These are phyloP conservation scores for Emericellopsis cladophorae DNA, from an alignment of 2,329 filamentous ascomycete genomes.

Conservation along the genomic window DNA sequence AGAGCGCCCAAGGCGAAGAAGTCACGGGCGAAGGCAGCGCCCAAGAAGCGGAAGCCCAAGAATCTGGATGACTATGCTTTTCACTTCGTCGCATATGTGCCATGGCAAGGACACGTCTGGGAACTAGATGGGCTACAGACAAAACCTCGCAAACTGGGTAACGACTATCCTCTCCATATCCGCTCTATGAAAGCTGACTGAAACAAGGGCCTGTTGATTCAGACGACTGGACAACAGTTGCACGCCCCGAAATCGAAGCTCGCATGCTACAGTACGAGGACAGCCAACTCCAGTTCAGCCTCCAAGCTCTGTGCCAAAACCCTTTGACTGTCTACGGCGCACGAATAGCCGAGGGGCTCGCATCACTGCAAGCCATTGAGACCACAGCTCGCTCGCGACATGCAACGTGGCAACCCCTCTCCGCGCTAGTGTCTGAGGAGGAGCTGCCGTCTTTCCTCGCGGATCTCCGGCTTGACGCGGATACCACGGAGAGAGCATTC, in stretches of 20 bases:
- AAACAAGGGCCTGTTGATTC: conserved; percentile 18
- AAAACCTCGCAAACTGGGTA: conserved; percentile 40
- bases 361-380: conserved; percentile 14
- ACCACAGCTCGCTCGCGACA: too few species aligned
- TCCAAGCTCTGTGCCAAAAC: conserved; percentile 62
- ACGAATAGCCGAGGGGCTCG: conserved; percentile 29
- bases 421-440: conserved; percentile 9
- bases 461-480: conserved; percentile 1
- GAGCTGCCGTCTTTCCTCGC: neutral
- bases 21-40: conserved; percentile 19
- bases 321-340: conserved; percentile 39
- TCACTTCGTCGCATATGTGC: conserved; percentile 86
- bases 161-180: neutral
- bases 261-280: conserved; percentile 57
- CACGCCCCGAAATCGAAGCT: conserved; percentile 48
- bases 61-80: conserved; percentile 50
- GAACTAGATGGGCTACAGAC: conserved; percentile 76
- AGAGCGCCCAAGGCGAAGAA: conserved; percentile 18
- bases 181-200: neutral
- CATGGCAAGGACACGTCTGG: conserved; percentile 64
- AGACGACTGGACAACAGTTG: conserved; percentile 53
- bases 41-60: conserved; percentile 26
- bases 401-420: neutral
- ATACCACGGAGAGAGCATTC: conserved; percentile 10
- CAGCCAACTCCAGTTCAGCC: conserved; percentile 58